Evolutionary conservation across 176 grass and related monocot genomes (phyloP).

Genomic region (Oryza glumipatula): DNA sequence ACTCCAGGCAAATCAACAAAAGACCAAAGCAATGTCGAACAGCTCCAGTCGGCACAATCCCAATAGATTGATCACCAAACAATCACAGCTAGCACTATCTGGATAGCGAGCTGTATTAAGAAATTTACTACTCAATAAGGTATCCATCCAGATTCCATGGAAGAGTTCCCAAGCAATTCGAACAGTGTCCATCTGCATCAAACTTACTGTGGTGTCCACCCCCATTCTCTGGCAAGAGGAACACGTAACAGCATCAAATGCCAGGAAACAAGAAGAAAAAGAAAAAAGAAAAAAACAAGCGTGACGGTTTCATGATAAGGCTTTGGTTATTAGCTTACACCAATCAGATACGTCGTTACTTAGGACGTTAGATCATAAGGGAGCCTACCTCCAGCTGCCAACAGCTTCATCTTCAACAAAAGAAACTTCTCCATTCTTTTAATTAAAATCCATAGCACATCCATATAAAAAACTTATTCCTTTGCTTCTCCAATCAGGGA

Average conservation of each 20-base stretch:
- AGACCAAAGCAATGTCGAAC: conserved; percentile 62
- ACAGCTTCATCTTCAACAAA: conserved; percentile 65
- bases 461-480: conserved; percentile 25
- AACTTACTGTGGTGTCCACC: conserved; percentile 40
- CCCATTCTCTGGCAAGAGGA: conserved; percentile 78
- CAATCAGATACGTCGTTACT: conserved; percentile 2
- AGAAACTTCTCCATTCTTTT: conserved; percentile 30
- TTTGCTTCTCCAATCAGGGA: conserved; percentile 24
- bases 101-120: conserved; percentile 46
- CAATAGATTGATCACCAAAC: conserved; percentile 53
- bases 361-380: conserved; percentile 43
- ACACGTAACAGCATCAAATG: conserved; percentile 77
- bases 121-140: conserved; percentile 44
- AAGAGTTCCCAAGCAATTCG: conserved; percentile 55
- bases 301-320: conserved; percentile 32
- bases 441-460: conserved; percentile 23
- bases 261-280: conserved; percentile 36
- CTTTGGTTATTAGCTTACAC: conserved; percentile 26
- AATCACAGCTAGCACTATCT: conserved; percentile 50
- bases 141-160: conserved; percentile 44
- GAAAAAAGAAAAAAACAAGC: neutral
- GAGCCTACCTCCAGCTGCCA: conserved; percentile 67
- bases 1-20: conserved; percentile 64
- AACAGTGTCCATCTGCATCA: conserved; percentile 55
- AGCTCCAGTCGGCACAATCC: conserved; percentile 70